Conservation (phyloP, 768 basidiomycete species). For the Agaricus sinodeliciosus region DNA sequence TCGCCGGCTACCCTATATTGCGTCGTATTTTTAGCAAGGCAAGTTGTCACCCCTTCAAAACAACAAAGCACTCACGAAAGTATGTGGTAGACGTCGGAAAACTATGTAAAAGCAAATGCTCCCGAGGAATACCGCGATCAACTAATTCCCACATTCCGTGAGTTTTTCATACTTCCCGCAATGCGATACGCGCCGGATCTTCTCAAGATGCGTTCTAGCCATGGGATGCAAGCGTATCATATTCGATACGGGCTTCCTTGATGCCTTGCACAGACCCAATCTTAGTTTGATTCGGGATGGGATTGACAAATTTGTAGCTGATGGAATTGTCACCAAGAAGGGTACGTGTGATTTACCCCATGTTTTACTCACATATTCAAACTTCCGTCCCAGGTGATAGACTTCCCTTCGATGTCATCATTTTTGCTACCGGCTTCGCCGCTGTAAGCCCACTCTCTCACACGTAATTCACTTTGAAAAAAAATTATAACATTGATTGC, state of each 20-base stretch:
- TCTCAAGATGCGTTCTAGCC: constrained; percentile 19
- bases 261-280: constrained; percentile 38
- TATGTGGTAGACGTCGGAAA: constrained; percentile 12
- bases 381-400: constrained; percentile 20
- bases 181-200: neutral
- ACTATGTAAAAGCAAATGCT: constrained; percentile 32
- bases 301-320: constrained; percentile 30
- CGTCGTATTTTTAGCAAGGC: neutral
- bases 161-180: constrained; percentile 8
- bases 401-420: constrained; percentile 30
- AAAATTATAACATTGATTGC: neutral
- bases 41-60: neutral
- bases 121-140: constrained; percentile 38
- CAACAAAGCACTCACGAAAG: neutral
- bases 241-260: constrained; percentile 40
- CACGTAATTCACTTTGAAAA: neutral
- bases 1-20: neutral
- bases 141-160: constrained; percentile 46
- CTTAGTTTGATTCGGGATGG: constrained; percentile 36
- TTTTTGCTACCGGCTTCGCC: constrained; percentile 32
- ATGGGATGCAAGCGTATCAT: constrained; percentile 51
- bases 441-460: constrained; percentile 14
- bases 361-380: neutral
- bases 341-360: constrained; percentile 18
- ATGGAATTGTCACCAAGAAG: constrained; percentile 34